Percentiles rank a stretch among this genome's conserved stretches.
Evolutionary conservation across 257 asterid genomes (phyloP).

Genomic region (Solanum microdontum): DNA sequence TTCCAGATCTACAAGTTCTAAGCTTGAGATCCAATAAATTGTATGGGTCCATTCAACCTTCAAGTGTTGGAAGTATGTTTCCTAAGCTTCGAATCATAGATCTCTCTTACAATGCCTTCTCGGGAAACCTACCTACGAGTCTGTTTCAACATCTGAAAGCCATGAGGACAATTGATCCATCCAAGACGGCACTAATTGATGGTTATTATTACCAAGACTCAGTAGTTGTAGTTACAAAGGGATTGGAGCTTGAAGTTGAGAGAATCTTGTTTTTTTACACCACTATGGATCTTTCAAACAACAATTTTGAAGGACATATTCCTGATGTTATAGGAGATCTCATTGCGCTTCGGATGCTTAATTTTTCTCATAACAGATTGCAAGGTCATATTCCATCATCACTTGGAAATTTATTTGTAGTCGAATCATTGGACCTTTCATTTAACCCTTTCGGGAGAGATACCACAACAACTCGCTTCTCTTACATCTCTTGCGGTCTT

Average conservation of each 20-base stretch:
- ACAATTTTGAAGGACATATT: neutral
- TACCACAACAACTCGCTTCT: neutral
- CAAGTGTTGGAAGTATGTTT: too few species aligned
- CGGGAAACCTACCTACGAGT: neutral
- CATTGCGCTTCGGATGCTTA: neutral
- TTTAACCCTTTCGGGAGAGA: neutral
- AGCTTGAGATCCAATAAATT: too few species aligned
- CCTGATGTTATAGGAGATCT: neutral
- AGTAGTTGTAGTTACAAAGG: rapidly evolving
- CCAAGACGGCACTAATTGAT: too few species aligned
- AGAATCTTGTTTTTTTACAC: neutral
- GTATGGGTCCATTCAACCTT: too few species aligned
- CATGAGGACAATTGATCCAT: neutral
- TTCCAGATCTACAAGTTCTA: too few species aligned
- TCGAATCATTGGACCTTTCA: neutral
- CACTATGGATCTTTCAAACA: neutral
- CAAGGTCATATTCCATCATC: neutral
- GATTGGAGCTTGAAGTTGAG: neutral
- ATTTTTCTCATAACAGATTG: neutral
- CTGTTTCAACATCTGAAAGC: neutral
- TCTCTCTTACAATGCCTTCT: neutral
- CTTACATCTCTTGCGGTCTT: neutral
- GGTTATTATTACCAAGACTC: neutral
- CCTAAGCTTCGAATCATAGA: too few species aligned
- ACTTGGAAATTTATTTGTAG: neutral